These are phyloP conservation scores for Mallotus nudiflorus DNA, from an alignment of 345 rosid species.

Conservation along the genomic window DNA sequence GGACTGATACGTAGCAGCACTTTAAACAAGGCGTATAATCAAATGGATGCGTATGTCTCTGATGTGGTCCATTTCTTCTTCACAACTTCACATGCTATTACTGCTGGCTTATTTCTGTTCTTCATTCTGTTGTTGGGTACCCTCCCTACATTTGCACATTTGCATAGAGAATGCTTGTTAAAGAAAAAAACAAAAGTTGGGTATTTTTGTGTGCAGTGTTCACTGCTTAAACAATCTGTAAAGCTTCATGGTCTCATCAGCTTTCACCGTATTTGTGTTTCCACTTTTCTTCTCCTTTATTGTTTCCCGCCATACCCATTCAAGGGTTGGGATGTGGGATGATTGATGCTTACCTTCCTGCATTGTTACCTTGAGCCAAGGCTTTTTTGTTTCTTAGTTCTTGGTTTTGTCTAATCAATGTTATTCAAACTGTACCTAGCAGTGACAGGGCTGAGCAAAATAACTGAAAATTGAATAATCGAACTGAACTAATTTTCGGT, in stretches of 20 bases:
- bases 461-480: too few species aligned
- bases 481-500: too few species aligned
- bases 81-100: background rate
- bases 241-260: slow-evolving; percentile 20
- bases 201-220: too few species aligned
- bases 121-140: background rate
- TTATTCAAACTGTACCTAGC: too few species aligned
- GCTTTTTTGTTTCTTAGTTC: too few species aligned
- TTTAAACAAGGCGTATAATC: background rate
- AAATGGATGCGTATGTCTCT: background rate
- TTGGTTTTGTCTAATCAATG: too few species aligned
- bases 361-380: too few species aligned
- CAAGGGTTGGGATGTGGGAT: too few species aligned
- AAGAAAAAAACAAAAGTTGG: background rate
- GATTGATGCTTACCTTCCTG: too few species aligned
- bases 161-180: too few species aligned
- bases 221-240: slow-evolving; percentile 20
- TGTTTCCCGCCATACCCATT: background rate
- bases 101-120: background rate
- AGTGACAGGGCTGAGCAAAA: too few species aligned
- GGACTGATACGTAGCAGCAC: background rate
- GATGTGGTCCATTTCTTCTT: background rate
- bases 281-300: background rate
- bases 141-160: slow-evolving; percentile 8
- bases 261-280: background rate